A percentile compares a stretch with the other conserved stretches of the same genome.
These are phyloP conservation scores for Phylloboletellus chloephorus DNA, from an alignment of 1,284 basidiomycete species.

Conservation along the genomic window DNA sequence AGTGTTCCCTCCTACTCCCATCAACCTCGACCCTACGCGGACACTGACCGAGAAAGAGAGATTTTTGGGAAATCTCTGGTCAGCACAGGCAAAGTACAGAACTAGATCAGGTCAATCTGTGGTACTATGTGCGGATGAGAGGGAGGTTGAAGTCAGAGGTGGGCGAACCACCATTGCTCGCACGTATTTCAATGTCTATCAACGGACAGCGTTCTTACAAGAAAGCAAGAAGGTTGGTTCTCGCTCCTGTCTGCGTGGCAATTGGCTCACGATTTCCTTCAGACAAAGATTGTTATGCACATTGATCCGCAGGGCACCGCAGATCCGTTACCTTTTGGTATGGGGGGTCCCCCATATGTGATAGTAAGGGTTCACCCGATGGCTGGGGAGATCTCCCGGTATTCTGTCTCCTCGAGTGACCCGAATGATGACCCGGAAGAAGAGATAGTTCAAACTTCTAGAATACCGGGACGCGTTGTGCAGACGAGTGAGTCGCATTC, in stretches of 20 bases:
- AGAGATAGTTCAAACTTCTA: constrained; percentile 76
- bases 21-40: constrained; percentile 58
- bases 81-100: constrained; percentile 73
- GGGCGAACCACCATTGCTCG: constrained; percentile 62
- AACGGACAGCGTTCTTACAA: constrained; percentile 67
- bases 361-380: constrained; percentile 74
- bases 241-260: not conserved
- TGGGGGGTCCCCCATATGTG: constrained; percentile 64
- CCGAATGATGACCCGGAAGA: constrained; percentile 68
- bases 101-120: constrained; percentile 65
- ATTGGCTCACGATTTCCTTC: constrained; percentile 12
- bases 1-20: constrained; percentile 62
- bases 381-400: constrained; percentile 75
- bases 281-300: constrained; percentile 87
- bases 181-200: constrained; percentile 83
- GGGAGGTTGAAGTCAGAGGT: constrained; percentile 61
- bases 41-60: constrained; percentile 66
- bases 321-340: constrained; percentile 70
- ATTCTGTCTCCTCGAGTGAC: constrained; percentile 66
- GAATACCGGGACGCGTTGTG: constrained; percentile 66
- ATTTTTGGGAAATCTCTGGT: constrained; percentile 86
- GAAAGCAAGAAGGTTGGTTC: constrained; percentile 67
- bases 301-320: constrained; percentile 71
- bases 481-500: constrained; percentile 62
- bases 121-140: constrained; percentile 62